These are phyloP conservation scores for Trichosporon sp. DNA, from an alignment of 1,284 basidiomycete species.

Conservation along the genomic window DNA sequence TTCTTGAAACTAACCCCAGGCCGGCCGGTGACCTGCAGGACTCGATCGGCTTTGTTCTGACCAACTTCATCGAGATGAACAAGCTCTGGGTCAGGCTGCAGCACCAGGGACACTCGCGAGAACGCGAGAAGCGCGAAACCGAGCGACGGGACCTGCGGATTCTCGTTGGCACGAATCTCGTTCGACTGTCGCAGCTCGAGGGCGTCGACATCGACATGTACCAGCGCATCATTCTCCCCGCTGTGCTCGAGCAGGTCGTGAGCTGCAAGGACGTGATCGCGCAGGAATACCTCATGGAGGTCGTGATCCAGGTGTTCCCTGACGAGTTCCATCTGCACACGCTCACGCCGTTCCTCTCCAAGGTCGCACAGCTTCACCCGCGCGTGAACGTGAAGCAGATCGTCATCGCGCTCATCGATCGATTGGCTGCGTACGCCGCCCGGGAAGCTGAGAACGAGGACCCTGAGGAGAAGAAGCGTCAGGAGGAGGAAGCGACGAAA, in stretches of 20 bases:
- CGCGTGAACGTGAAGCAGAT: conserved; percentile 97
- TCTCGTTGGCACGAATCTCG: conserved; percentile 92
- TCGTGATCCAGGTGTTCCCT: conserved; percentile 96
- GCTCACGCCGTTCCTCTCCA: conserved; percentile 86
- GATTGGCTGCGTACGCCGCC: conserved; percentile 89
- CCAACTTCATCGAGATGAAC: conserved; percentile 99
- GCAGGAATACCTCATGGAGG: conserved; percentile 97
- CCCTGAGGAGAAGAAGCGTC: conserved; percentile 83
- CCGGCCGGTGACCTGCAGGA: conserved; percentile 85
- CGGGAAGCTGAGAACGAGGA: conserved; percentile 90
- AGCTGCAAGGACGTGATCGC: conserved; percentile 96
- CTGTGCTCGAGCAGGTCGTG: conserved; percentile 90
- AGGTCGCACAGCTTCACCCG: conserved; percentile 89
- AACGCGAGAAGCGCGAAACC: conserved; percentile 91
- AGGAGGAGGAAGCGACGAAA: conserved; percentile 85
- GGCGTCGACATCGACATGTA: conserved; percentile 93
- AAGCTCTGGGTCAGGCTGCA: conserved; percentile 96
- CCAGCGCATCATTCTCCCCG: conserved; percentile 76
- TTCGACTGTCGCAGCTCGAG: conserved; percentile 86
- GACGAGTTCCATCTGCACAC: conserved; percentile 95
- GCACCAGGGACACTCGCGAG: conserved; percentile 91
- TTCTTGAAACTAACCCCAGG: conserved; percentile 57
- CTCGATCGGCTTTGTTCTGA: conserved; percentile 89
- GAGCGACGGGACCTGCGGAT: conserved; percentile 90
- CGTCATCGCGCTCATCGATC: conserved; percentile 91